Evolutionary conservation across 768 basidiomycete species (phyloP).

Genomic region (Gymnopilus dilepis): DNA sequence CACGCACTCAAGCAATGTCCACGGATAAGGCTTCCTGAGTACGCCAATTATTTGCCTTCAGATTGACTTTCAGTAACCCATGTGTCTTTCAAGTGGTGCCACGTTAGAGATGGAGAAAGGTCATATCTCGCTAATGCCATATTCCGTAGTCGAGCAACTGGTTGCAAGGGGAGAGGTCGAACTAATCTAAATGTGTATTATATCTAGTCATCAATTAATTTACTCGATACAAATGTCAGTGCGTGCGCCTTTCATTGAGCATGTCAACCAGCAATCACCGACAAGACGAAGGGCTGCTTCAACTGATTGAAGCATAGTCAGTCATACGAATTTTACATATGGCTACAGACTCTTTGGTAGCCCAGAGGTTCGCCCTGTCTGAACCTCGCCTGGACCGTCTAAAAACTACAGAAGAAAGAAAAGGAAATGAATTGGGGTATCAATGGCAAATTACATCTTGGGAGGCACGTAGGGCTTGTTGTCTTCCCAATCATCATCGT

Average conservation of each 20-base stretch:
- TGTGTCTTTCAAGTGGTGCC: constrained; percentile 55
- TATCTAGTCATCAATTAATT: not conserved
- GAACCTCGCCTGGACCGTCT: too few species aligned
- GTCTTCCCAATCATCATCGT: constrained; percentile 48
- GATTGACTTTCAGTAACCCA: not conserved
- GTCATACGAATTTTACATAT: too few species aligned
- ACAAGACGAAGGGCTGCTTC: too few species aligned
- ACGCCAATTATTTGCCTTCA: constrained; percentile 29
- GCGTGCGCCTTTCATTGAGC: too few species aligned
- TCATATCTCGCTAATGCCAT: constrained; percentile 82
- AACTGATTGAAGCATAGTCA: too few species aligned
- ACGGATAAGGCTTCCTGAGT: constrained; percentile 73
- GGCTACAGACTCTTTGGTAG: not conserved
- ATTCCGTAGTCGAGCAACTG: constrained; percentile 75
- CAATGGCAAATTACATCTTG: constrained; percentile 27
- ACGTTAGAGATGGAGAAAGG: constrained; percentile 77
- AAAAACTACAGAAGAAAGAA: too few species aligned
- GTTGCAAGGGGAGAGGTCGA: constrained; percentile 76
- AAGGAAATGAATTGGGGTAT: constrained; percentile 17
- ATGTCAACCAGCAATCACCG: too few species aligned
- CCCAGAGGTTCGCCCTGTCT: too few species aligned
- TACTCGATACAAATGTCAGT: too few species aligned
- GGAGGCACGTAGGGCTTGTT: constrained; percentile 50
- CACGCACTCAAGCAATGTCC: constrained; percentile 77
- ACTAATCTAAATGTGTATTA: constrained; percentile 55